Conservation (phyloP, 2,329 filamentous ascomycete species). For the Aspergillus viridinutans region DNA sequence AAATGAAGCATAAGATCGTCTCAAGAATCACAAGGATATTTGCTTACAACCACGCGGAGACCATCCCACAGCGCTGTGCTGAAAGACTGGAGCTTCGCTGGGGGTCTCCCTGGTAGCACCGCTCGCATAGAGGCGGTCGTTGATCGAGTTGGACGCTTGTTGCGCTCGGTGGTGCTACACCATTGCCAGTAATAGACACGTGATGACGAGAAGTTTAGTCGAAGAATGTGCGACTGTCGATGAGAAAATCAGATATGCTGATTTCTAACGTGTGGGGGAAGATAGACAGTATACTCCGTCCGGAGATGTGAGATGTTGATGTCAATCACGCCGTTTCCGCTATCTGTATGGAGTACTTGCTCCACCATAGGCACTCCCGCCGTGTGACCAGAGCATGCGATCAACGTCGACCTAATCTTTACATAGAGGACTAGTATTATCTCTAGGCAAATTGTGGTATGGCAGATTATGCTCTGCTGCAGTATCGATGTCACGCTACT, state of each 20-base stretch:
- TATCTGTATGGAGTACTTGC: conserved; percentile 4
- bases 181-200: conserved; percentile 25
- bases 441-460: neutral
- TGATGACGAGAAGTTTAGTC: neutral
- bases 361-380: conserved; percentile 8
- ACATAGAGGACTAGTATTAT: neutral
- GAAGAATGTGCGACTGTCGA: neutral
- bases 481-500: neutral
- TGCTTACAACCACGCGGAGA: conserved; percentile 66
- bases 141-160: conserved; percentile 20
- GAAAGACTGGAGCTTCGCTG: conserved; percentile 72
- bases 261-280: neutral
- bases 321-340: conserved; percentile 13
- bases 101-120: conserved; percentile 74
- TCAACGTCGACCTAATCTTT: conserved; percentile 1
- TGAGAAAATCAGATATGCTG: neutral
- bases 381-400: conserved; percentile 11
- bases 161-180: conserved; percentile 28
- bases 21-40: neutral
- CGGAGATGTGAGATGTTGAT: neutral
- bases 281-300: neutral
- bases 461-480: neutral
- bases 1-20: neutral
- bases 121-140: conserved; percentile 62
- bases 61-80: conserved; percentile 69